These are phyloP conservation scores for Eutreptiella sp. DNA, from an alignment of 208 protist species.

Conservation along the genomic window DNA sequence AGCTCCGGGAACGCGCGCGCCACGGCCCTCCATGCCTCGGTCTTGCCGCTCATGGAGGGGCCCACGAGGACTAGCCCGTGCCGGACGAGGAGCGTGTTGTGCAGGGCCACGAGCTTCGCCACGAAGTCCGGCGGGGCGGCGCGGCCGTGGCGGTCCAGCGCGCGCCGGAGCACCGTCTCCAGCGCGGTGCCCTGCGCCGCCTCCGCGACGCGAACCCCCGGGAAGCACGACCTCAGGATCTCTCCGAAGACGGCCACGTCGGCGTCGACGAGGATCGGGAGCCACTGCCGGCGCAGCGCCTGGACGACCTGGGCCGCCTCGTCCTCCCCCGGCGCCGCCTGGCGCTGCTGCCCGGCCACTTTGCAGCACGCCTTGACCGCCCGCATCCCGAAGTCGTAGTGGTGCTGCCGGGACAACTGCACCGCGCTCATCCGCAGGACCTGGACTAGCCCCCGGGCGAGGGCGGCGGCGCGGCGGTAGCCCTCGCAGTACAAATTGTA, in stretches of 20 bases:
- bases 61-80: slow-evolving; percentile 49
- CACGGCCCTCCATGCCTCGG: slow-evolving; percentile 30
- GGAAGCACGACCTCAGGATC: slow-evolving; percentile 56
- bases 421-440: slow-evolving; percentile 45
- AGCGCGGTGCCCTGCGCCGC: slow-evolving; percentile 45
- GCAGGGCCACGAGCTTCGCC: slow-evolving; percentile 45
- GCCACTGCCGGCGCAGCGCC: slow-evolving; percentile 56
- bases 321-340: slow-evolving; percentile 40
- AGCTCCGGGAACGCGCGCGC: slow-evolving; percentile 15
- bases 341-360: slow-evolving; percentile 47
- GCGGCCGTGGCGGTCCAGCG: too few species aligned
- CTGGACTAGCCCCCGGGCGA: slow-evolving; percentile 46
- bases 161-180: slow-evolving; percentile 36
- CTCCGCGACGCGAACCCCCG: slow-evolving; percentile 39
- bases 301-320: slow-evolving; percentile 51
- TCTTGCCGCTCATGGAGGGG: slow-evolving; percentile 39
- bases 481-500: slow-evolving; percentile 58
- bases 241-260: slow-evolving; percentile 45
- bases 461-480: slow-evolving; percentile 43
- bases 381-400: too few species aligned
- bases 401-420: background rate
- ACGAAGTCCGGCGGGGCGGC: slow-evolving; percentile 31
- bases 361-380: slow-evolving; percentile 50
- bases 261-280: slow-evolving; percentile 54
- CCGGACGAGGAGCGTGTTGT: slow-evolving; percentile 31